Percentiles rank a stretch among this genome's conserved stretches.
Conservation (phyloP, 148 eudicot species). For the Chenopodium suecicum region DNA sequence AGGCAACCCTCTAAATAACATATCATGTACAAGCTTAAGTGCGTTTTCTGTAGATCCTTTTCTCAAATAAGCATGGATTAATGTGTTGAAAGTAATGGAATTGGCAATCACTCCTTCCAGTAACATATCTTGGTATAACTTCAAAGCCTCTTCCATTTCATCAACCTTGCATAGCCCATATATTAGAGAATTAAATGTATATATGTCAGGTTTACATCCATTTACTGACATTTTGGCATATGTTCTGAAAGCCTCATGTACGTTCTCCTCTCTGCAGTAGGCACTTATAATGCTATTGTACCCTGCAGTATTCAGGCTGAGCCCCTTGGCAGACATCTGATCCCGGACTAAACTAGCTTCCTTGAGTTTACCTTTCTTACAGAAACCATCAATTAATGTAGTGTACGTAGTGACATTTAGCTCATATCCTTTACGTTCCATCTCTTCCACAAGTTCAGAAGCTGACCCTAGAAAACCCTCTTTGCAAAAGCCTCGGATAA, state of each 20-base stretch:
- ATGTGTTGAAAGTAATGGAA: conserved; percentile 77
- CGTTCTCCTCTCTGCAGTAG: conserved; percentile 57
- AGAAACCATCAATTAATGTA: conserved; percentile 68
- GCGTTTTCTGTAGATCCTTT: conserved; percentile 62
- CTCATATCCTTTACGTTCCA: conserved; percentile 52
- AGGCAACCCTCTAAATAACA: conserved; percentile 78
- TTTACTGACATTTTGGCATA: conserved; percentile 47
- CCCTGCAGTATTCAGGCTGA: conserved; percentile 61
- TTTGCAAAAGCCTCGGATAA: conserved; percentile 71
- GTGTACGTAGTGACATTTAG: conserved; percentile 68
- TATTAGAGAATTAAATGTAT: conserved; percentile 77
- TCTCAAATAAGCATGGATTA: conserved; percentile 73
- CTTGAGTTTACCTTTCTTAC: conserved; percentile 55
- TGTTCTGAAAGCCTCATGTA: conserved; percentile 54
- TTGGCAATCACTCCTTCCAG: conserved; percentile 91
- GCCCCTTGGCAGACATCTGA: conserved; percentile 68
- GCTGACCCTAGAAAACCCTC: conserved; percentile 56
- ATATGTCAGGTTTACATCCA: conserved; percentile 78
- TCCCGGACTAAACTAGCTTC: conserved; percentile 51
- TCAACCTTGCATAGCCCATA: conserved; percentile 70
- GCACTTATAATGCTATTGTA: conserved; percentile 76
- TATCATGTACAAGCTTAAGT: conserved; percentile 77
- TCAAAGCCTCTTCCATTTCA: conserved; percentile 67
- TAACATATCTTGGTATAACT: conserved; percentile 68
- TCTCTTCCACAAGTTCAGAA: conserved; percentile 50